Base-by-base conservation (phyloP, 192 early-diverging fungal genomes). In the Globomyces pollinis-pini region DNA sequence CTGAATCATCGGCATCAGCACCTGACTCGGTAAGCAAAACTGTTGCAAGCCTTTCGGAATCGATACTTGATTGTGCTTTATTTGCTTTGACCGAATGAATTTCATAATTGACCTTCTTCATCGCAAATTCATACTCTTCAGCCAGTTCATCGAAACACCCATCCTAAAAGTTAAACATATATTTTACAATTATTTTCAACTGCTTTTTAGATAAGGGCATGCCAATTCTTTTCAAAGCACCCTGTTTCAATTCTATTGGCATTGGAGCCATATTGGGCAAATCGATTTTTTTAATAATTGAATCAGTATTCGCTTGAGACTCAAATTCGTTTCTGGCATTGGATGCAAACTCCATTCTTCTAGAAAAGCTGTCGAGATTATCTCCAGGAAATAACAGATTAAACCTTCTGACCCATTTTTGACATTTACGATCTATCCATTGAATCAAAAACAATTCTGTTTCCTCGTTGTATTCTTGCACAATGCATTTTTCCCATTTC, bases 381-480 rank as follows among this genome's bases (percentile, higher is more conserved):
- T 71, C 70, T 3, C 34, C 61, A 20, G 54, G 54, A 60, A 71
- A 71, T 12, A 66, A n/a, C 11, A 71, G 41, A 42, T 71, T 71
- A 16, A 71, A 57, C 21, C 70, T 18, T 11, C 42, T 31, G 0
- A 71, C 70, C 12, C 28, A 50, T 36, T 71, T 71, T 29, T 65
- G 57, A 4, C 50, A 42, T 15, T 55, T 34, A 15, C 49, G 39
- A 13, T 56, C 56, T 5, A 36, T 33, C 64, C 64, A 71, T 51
- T 68, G 44, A 23, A 71, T 68, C 30, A 57, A n/a, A 60, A 61
- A 71, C 39, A 61, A 16, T n/a, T 69, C 20, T 1, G 18, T 39
- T 1, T 31, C 50, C 1, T 21, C 21, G 34, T 71, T 66, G 35
- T 70, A 69, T 4, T 64, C 61, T 9, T 61, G 20, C 15, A 71